Base-by-base conservation (phyloP, 768 basidiomycete species). In the Suillus alpinus region DNA sequence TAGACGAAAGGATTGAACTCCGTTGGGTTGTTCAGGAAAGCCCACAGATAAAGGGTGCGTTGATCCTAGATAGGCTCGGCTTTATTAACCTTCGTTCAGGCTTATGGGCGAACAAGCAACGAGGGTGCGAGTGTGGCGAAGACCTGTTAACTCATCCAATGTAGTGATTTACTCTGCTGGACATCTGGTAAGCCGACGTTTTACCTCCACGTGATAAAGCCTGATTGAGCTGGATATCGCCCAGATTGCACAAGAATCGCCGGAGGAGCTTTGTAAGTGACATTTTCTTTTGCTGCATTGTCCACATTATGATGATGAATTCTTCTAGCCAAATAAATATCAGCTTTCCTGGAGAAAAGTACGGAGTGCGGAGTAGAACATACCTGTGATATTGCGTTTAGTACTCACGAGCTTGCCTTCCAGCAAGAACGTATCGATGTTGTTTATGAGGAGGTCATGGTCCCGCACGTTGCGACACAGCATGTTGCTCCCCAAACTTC, bases 241-340 rank as follows among this genome's bases (percentile, higher is more conserved):
- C 46, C 31, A 73, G 71, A 65, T 73, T 26, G 65, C 62, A 3
- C 71, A 73, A 31, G 72, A 73, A 43, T 69, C 68, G 4, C 72
- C 71, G 3, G n/a, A 59, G 29, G 70, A 72, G 37, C 67, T 73
- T 12, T 72, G 71, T 73, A 20, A 9, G 71, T 62, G 4, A 20
- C 10, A 16, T 43, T n/a, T 43, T 20, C 14, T n/a, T n/a, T n/a
- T n/a, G n/a, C n/a, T 43, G 43, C 9, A 10, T 20, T 20, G 20
- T 32, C 20, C 18, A 43, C 26, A 10, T 57, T 4, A 39, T 18
- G n/a, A 43, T 26, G 20, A 58, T 57, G 34, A 36, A 32, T 4
- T 32, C 4, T 32, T 23, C 36, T 12, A 36, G 36, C 36, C 36
- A 9, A 12, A 36, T 5, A 36, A 12, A 36, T 36, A 36, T 36